Conservation (phyloP, 495 filamentous ascomycete species). For the Platismatia glauca region DNA sequence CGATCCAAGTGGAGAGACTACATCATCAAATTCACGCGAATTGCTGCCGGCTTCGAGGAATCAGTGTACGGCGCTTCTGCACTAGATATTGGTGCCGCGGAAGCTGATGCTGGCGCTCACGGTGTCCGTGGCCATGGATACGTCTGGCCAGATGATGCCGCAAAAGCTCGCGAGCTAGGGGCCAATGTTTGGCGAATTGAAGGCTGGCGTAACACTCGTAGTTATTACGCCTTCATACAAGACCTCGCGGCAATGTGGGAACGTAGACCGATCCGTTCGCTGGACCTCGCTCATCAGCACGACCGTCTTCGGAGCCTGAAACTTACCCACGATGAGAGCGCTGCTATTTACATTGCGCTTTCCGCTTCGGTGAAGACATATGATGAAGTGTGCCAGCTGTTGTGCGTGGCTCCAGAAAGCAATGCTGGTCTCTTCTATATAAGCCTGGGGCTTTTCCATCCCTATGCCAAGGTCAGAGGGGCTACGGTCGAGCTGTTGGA, state of each 20-base stretch:
- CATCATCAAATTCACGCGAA: slow-evolving; percentile 80
- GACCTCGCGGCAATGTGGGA: slow-evolving; percentile 49
- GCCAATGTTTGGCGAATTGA: slow-evolving; percentile 88
- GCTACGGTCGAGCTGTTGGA: slow-evolving; percentile 73
- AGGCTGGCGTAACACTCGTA: slow-evolving; percentile 89
- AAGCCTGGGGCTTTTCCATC: slow-evolving; percentile 89
- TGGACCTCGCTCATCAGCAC: slow-evolving; percentile 86
- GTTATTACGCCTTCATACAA: slow-evolving; percentile 91
- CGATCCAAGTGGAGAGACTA: slow-evolving; percentile 85
- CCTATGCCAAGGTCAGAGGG: slow-evolving; percentile 65
- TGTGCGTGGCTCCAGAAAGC: slow-evolving; percentile 75
- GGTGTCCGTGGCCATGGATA: slow-evolving; percentile 76
- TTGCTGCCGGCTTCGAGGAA: slow-evolving; percentile 92
- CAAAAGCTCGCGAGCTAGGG: slow-evolving; percentile 75
- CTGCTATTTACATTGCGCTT: slow-evolving; percentile 74
- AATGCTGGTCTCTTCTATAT: slow-evolving; percentile 89
- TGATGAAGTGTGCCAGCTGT: slow-evolving; percentile 80
- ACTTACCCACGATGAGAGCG: slow-evolving; percentile 58
- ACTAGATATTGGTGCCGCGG: slow-evolving; percentile 70
- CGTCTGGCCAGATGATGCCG: slow-evolving; percentile 78
- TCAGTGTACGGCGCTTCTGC: slow-evolving; percentile 84
- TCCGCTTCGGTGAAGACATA: slow-evolving; percentile 68
- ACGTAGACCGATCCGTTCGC: slow-evolving; percentile 66
- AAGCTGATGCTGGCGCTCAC: slow-evolving; percentile 54
- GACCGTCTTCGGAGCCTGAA: slow-evolving; percentile 76